phyloP scores from a whole-genome alignment of 2,329 filamentous ascomycete genomes.

The Rutstroemia sp. region DNA sequence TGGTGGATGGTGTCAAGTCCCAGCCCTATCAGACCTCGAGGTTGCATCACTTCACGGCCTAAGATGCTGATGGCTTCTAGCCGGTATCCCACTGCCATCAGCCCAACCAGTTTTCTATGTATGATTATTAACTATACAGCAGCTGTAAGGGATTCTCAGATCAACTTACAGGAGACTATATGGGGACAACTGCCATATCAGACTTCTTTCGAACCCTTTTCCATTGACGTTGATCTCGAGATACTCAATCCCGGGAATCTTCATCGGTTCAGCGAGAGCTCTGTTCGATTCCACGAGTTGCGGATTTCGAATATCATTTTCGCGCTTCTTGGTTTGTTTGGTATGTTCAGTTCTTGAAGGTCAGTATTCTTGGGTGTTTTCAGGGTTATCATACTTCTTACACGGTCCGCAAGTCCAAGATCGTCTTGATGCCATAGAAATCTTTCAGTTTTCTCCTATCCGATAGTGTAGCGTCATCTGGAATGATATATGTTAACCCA shows the following conservation, averaged over 20 bases:
- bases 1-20: not conserved
- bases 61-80: conserved; percentile 63
- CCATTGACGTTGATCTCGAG: conserved; percentile 68
- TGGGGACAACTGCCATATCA: conserved; percentile 63
- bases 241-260: conserved; percentile 58
- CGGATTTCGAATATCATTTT: conserved; percentile 38
- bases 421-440: conserved; percentile 57
- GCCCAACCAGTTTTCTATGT: conserved; percentile 48
- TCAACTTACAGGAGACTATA: conserved; percentile 49
- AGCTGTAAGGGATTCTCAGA: not conserved
- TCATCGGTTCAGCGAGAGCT: conserved; percentile 45
- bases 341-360: conserved; percentile 61
- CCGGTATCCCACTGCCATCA: conserved; percentile 61
- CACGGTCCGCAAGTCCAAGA: conserved; percentile 76
- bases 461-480: conserved; percentile 61
- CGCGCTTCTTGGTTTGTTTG: conserved; percentile 56
- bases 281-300: conserved; percentile 42
- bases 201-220: conserved; percentile 55
- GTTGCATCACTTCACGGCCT: conserved; percentile 61
- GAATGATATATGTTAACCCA: conserved; percentile 9
- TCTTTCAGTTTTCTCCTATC: conserved; percentile 55
- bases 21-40: conserved; percentile 63
- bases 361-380: not conserved
- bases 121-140: not conserved
- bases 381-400: conserved; percentile 30